A percentile compares a stretch with the other conserved stretches of the same genome.
These are phyloP conservation scores for Elongisporangium prolatum DNA, from an alignment of 352 stramenopile species.

Conservation along the genomic window DNA sequence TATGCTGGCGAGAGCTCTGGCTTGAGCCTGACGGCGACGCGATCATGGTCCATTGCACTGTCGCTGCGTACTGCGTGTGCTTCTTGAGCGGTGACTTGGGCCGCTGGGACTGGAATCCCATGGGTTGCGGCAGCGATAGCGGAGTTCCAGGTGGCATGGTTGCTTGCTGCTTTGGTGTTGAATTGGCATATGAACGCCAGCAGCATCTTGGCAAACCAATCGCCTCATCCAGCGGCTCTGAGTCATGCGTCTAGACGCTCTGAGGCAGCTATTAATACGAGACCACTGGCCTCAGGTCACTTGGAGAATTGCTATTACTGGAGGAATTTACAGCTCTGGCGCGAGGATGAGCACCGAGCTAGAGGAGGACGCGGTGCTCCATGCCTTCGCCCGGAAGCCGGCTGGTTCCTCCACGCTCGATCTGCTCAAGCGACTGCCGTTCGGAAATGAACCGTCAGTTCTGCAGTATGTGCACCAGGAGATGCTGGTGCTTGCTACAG, in stretches of 20 bases:
- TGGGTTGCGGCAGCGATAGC: constrained; percentile 6
- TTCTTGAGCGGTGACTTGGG: constrained; percentile 60
- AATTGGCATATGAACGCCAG: constrained; percentile 13
- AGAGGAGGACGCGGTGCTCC: constrained; percentile 13
- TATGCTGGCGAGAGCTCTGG: not conserved
- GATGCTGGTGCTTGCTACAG: constrained; percentile 33
- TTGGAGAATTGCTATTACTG: not conserved
- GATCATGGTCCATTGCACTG: constrained; percentile 1
- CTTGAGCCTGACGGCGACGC: not conserved
- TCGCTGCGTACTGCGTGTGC: constrained; percentile 25
- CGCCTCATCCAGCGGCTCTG: not conserved
- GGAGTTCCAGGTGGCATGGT: not conserved
- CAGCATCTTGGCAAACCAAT: not conserved
- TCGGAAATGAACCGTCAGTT: not conserved
- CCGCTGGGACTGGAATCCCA: constrained; percentile 1
- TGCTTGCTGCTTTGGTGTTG: constrained; percentile 10
- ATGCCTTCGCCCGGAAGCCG: constrained; percentile 18
- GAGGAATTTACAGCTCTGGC: not conserved
- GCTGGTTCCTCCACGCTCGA: constrained; percentile 58
- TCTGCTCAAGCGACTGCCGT: constrained; percentile 36
- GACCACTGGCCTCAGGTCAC: not conserved
- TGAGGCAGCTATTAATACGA: not conserved
- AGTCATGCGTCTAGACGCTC: not conserved
- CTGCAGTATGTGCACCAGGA: constrained; percentile 30
- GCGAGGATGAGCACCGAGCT: constrained; percentile 6